A percentile compares a stretch with the other conserved stretches of the same genome.
phyloP scores from a whole-genome alignment of 768 basidiomycete genomes.

The Glaciozyma antarctica region DNA sequence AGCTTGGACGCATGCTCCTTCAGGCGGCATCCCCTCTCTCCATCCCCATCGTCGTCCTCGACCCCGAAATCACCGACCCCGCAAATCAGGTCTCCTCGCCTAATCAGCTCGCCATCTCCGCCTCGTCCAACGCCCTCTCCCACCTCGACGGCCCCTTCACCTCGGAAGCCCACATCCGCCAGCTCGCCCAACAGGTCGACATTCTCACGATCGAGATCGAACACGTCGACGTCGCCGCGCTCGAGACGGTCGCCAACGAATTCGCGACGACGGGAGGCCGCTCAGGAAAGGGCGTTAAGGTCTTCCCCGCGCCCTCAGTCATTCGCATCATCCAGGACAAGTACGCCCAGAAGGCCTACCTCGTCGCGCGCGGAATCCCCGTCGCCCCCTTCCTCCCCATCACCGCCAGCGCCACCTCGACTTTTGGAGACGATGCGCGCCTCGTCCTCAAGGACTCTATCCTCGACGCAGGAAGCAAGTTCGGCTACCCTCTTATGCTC shows the following conservation, averaged over 20 bases:
- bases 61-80: constrained; percentile 65
- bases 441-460: constrained; percentile 27
- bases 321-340: constrained; percentile 76
- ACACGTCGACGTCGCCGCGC: constrained; percentile 71
- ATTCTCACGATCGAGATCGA: constrained; percentile 93
- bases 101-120: constrained; percentile 46
- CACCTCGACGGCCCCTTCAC: constrained; percentile 88
- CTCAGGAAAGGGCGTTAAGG: constrained; percentile 37
- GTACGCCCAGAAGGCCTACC: constrained; percentile 56
- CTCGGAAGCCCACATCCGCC: constrained; percentile 63
- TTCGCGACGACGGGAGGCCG: constrained; percentile 25
- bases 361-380: constrained; percentile 48
- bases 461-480: constrained; percentile 34
- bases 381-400: constrained; percentile 56
- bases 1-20: constrained; percentile 93
- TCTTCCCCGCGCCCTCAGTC: constrained; percentile 72
- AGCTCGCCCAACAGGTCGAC: constrained; percentile 70
- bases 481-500: constrained; percentile 88
- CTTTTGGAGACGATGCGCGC: constrained; percentile 22
- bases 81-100: constrained; percentile 66
- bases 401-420: constrained; percentile 44
- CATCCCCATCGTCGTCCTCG: constrained; percentile 72
- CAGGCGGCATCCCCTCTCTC: constrained; percentile 80
- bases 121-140: constrained; percentile 36
- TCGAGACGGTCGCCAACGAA: constrained; percentile 52